phyloP scores from a whole-genome alignment of 2,329 filamentous ascomycete species.

The Coleophoma eucalyptorum region DNA sequence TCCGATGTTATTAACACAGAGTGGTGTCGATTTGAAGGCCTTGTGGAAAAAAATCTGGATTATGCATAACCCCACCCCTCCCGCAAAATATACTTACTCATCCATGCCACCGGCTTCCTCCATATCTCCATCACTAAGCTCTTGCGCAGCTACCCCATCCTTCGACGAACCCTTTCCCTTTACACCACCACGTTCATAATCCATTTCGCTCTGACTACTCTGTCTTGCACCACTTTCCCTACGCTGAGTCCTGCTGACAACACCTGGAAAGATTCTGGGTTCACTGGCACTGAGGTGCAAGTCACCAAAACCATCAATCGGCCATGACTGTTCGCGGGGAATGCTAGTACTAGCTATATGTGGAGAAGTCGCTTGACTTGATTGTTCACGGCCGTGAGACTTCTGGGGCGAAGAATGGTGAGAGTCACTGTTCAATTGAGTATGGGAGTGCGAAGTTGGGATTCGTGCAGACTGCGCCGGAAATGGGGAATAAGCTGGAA shows the following conservation, averaged over 20 bases:
- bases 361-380: constrained; percentile 11
- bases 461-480: constrained; percentile 28
- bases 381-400: constrained; percentile 7
- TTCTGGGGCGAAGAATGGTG: constrained; percentile 1
- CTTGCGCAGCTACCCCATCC: background rate
- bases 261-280: constrained; percentile 68
- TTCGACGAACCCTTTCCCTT: background rate
- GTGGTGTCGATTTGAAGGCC: too few relatives aligned
- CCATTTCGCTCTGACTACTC: constrained; percentile 22
- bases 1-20: too few relatives aligned
- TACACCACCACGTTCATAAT: constrained; percentile 7
- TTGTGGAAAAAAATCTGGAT: background rate
- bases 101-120: constrained; percentile 11
- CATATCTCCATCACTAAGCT: constrained; percentile 8
- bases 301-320: constrained; percentile 35
- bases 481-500: constrained; percentile 23
- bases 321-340: constrained; percentile 31
- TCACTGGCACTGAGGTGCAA: constrained; percentile 54
- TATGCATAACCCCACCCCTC: background rate
- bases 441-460: constrained; percentile 18
- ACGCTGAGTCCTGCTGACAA: constrained; percentile 43
- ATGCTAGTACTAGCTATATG: constrained; percentile 11
- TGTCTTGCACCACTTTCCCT: constrained; percentile 16
- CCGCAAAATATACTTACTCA: background rate
- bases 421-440: constrained; percentile 12